Evolutionary conservation across 2,329 filamentous ascomycete genomes (phyloP).

Genomic region (Fonsecaea multimorphosa): DNA sequence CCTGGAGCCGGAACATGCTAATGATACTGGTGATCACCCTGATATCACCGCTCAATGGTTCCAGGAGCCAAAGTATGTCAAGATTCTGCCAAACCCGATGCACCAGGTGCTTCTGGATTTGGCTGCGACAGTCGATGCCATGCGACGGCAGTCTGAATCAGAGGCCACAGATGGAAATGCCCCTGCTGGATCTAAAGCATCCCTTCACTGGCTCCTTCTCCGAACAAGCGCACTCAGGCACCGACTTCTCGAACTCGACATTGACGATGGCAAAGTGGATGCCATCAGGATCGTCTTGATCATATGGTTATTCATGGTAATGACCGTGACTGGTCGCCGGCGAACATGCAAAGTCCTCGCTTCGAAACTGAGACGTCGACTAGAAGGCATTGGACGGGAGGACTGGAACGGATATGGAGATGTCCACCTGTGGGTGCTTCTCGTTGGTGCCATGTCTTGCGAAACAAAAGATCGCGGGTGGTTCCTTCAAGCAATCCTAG

Average conservation of each 20-base stretch:
- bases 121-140: background rate
- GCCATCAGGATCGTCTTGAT: constrained; percentile 12
- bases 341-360: constrained; percentile 15
- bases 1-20: background rate
- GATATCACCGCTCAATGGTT: background rate
- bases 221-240: constrained; percentile 14
- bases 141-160: background rate
- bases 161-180: background rate
- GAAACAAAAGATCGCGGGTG: background rate
- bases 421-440: constrained; percentile 6
- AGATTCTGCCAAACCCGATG: constrained; percentile 9
- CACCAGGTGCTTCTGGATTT: background rate
- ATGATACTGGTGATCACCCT: background rate
- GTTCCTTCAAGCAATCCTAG: background rate
- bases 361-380: background rate
- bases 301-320: constrained; percentile 15
- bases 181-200: background rate
- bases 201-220: constrained; percentile 21
- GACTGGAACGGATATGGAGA: constrained; percentile 3
- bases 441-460: constrained; percentile 1
- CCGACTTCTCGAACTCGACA: constrained; percentile 16
- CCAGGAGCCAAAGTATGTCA: background rate
- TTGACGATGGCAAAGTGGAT: constrained; percentile 6
- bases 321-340: constrained; percentile 13
- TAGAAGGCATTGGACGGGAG: background rate